Percentiles rank a stretch among this genome's conserved stretches.
Evolutionary conservation across 2,329 filamentous ascomycete species (phyloP).

Genomic region (Colletotrichum aenigma): DNA sequence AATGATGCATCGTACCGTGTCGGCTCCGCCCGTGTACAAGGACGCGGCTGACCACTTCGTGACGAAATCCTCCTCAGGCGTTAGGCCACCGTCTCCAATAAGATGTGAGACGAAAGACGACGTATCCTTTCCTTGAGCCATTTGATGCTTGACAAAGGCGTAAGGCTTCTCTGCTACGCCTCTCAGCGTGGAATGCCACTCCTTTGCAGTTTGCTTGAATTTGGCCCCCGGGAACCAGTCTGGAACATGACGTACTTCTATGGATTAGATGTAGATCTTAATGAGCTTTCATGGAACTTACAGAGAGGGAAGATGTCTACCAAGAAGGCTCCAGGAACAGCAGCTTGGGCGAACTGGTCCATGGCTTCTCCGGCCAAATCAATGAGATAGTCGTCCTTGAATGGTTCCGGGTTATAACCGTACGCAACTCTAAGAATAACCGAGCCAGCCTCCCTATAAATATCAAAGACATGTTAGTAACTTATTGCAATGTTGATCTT

Average conservation of each 20-base stretch:
- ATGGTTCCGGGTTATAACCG: constrained; percentile 17
- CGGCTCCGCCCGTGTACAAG: constrained; percentile 19
- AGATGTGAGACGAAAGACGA: constrained; percentile 7
- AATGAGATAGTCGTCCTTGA: constrained; percentile 18
- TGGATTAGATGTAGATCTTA: background rate
- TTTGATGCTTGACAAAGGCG: constrained; percentile 27
- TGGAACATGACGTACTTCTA: constrained; percentile 27
- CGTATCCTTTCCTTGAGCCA: constrained; percentile 5
- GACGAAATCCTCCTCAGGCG: background rate
- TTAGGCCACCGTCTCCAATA: background rate
- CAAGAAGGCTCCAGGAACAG: constrained; percentile 18
- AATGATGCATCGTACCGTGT: constrained; percentile 21
- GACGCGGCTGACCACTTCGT: constrained; percentile 13
- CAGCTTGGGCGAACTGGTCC: constrained; percentile 14
- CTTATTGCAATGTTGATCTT: background rate
- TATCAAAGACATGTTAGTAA: rapidly evolving
- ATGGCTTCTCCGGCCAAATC: constrained; percentile 8
- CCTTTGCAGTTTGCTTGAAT: constrained; percentile 13
- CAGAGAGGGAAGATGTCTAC: constrained; percentile 23
- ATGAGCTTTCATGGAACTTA: background rate
- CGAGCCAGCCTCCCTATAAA: constrained; percentile 7
- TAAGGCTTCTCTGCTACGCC: constrained; percentile 14
- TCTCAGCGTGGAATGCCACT: constrained; percentile 2
- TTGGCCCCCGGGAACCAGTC: constrained; percentile 20
- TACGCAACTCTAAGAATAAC: constrained; percentile 22